These are phyloP conservation scores for Bombardia bombarda DNA, from an alignment of 495 filamentous ascomycete species.

Conservation along the genomic window DNA sequence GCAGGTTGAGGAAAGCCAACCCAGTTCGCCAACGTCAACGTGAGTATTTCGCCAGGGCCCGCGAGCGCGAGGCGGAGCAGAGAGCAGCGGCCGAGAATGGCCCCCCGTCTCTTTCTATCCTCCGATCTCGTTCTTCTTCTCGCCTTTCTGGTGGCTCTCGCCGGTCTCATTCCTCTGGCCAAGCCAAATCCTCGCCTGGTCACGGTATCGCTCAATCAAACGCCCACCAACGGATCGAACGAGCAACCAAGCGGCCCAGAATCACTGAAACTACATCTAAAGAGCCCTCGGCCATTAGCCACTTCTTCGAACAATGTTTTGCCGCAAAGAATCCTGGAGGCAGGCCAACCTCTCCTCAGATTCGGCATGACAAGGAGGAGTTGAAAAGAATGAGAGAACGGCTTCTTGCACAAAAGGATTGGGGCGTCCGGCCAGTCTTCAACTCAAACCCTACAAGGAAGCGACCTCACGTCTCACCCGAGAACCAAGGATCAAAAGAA, in stretches of 20 bases:
- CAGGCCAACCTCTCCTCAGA: too few relatives aligned
- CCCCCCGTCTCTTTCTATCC: conserved; percentile 4
- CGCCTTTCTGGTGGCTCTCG: conserved; percentile 5
- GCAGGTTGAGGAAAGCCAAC: conserved; percentile 24
- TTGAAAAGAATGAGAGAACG: conserved; percentile 13
- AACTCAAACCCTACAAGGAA: conserved; percentile 1
- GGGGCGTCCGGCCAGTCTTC: conserved; percentile 7
- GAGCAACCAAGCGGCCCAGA: conserved; percentile 1
- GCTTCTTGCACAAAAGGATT: conserved; percentile 15
- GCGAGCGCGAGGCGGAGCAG: conserved; percentile 14
- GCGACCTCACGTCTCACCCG: not conserved
- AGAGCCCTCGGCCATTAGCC: conserved; percentile 12
- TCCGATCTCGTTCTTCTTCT: not conserved
- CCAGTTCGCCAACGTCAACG: conserved; percentile 24
- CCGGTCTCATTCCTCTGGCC: conserved; percentile 5
- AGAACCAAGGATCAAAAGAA: too few relatives aligned
- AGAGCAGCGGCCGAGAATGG: conserved; percentile 8
- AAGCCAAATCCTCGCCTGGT: not conserved
- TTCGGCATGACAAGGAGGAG: conserved; percentile 7
- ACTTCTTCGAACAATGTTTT: conserved; percentile 10
- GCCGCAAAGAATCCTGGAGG: not conserved
- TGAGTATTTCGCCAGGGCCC: conserved; percentile 33
- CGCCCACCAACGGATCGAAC: not conserved
- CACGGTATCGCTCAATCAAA: not conserved
- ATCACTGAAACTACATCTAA: too few relatives aligned